Base-by-base conservation (phyloP, 192 early-diverging fungal species). In the Entomortierella beljakovae region DNA sequence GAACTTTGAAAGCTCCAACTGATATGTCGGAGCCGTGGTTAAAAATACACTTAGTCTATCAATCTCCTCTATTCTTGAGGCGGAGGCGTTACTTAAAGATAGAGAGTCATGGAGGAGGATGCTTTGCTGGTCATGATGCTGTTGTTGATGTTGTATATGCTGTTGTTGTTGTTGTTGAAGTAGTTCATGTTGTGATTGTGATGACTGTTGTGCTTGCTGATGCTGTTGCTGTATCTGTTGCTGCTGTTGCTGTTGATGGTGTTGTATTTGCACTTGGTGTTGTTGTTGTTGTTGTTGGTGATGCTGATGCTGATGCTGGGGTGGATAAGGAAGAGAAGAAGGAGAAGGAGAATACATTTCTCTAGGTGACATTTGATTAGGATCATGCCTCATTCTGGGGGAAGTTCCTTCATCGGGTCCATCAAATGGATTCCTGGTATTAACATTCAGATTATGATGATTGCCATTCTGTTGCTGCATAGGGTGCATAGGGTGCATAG, bases 21-120 rank as follows among this genome's bases (percentile, higher is more conserved):
- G 61, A 49, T 79, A 79, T 6, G 75, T 79, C 2, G 75, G 75
- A 0, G 75, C 75, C 7, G 75, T 79, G 16, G 75, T 79, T 50
- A 79, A 46, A 42, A 79, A 79, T 20, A 79, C 75, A 31, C 75
- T 79, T 15, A 79, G 62, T 20, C 75, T 34, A 42, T 79, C 75
- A 55, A 79, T 79, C 53, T 79, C 75, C 32, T 79, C 75, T 63
- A 79, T 79, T 57, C 75, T 68, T 32, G 75, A 64, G 42, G 75
- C 67, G 0, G 75, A 79, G 29, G 75, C 75, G n/a, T 53, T 79
- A 32, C 67, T 70, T 20, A 79, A 55, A 16, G 75, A 64, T 1
- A 79, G 67, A 2, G 75, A 64, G 25, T 79, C 75, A 43, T 65
- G 66, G 22, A 79, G 61, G 15, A 70, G 57, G 23, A 64, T 69